Evolutionary conservation across 139 green algal species (phyloP), one percentile per base, ranked within the genome.

Genomic region (Yamagishiella unicocca): DNA sequence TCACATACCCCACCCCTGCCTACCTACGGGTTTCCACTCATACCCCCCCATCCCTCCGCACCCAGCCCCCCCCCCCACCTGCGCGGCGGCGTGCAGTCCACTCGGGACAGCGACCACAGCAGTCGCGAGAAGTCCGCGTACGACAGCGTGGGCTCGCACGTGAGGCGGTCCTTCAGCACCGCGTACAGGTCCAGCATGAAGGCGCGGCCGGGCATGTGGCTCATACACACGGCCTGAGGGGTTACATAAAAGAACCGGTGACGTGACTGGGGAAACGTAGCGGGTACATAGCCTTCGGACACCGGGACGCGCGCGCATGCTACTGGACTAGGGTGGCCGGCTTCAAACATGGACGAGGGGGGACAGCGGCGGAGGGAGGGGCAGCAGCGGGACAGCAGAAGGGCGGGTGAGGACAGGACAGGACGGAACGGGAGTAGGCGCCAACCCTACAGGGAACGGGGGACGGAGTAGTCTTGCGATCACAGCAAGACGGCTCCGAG

Each of bases 141-240:
- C 9, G 67, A 62, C 42, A 91, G 77, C n/a, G 43, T 62, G 43
- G 87, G 81, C 24, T 91, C 81, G 19, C 25, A 40, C 7, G 64
- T 61, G 37, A 89, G 82, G 0, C 85, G 61, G 45, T 89, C 61
- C 43, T 61, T 55, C 2, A 92, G 72, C 46, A 84, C 67, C 4
- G 37, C 45, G 43, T 89, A 90, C 61, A 87, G 82, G 19, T 83
- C 85, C 9, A 82, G 55, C 89, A 92, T 92, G 80, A 84, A 92
- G 38, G 82, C 17, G 8, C 89, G 70, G 29, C 45, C 61, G 38
- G 80, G 87, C 40, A 80, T 62, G 54, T 82, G 70, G 38, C 45
- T 74, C 40, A 88, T 50, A 38, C 83, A 88, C 68, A 88, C 55
- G 1, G 71, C 83, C 45, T 87, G 81, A 62, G 40, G 42, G 70